Conservation (phyloP, 2,329 filamentous ascomycete species). For the Fusarium papillatum region DNA sequence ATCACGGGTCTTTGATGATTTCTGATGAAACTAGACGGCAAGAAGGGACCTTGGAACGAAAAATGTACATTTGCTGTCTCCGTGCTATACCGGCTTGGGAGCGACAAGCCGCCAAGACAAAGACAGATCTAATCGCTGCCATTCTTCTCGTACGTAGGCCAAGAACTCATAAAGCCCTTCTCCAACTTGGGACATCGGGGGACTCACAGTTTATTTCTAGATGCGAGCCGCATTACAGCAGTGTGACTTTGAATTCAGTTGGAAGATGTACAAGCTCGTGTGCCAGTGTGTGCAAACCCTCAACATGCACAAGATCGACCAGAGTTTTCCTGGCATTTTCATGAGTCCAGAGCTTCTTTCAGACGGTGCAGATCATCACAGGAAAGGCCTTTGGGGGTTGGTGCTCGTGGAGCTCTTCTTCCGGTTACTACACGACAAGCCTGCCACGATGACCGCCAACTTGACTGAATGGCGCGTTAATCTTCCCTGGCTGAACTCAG, state of each 20-base stretch:
- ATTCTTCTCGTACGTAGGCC: conserved; percentile 9
- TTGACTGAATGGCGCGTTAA: background rate
- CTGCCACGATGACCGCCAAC: background rate
- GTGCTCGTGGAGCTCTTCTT: conserved; percentile 14
- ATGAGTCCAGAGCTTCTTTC: background rate
- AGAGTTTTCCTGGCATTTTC: background rate
- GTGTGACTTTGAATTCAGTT: conserved; percentile 8
- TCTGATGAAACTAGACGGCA: background rate
- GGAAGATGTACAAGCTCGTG: conserved; percentile 9
- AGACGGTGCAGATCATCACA: background rate
- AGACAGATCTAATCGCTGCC: conserved; percentile 3
- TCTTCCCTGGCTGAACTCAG: background rate
- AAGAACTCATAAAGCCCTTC: background rate
- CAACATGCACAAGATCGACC: conserved; percentile 11
- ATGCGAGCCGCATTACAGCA: conserved; percentile 6
- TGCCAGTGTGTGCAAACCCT: background rate
- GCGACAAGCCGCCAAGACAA: background rate
- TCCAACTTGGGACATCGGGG: background rate
- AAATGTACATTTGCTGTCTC: conserved; percentile 1
- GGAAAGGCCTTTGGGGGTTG: conserved; percentile 4
- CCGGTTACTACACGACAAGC: conserved; percentile 10
- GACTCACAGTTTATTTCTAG: background rate
- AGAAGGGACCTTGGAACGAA: background rate
- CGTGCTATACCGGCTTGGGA: conserved; percentile 6
- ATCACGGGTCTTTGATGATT: conserved; percentile 3